phyloP scores from a whole-genome alignment of 805 yeast genomes.

The Cyberlindnera bimundalis region DNA sequence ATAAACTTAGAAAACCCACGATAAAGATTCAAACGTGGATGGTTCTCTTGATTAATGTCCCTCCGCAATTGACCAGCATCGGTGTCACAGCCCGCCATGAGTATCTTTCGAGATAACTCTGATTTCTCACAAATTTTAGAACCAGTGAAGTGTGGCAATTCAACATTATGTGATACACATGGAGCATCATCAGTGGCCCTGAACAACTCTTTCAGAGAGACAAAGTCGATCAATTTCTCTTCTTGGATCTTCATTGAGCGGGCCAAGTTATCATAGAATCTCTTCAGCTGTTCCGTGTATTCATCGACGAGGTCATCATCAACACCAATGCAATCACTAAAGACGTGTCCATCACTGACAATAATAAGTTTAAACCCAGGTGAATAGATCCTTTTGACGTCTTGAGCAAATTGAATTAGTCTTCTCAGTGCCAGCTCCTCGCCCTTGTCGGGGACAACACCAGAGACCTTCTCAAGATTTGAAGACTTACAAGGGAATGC shows the following conservation, averaged over 20 bases:
- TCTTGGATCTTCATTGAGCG: slow-evolving; percentile 24
- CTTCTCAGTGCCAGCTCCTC: slow-evolving; percentile 41
- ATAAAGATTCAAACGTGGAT: slow-evolving; percentile 49
- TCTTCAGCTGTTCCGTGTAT: slow-evolving; percentile 43
- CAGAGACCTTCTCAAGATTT: slow-evolving; percentile 48
- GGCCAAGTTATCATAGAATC: slow-evolving; percentile 34
- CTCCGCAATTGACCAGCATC: slow-evolving; percentile 61
- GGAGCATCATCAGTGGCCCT: slow-evolving; percentile 29
- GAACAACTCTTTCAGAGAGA: slow-evolving; percentile 39
- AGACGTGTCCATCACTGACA: slow-evolving; percentile 64
- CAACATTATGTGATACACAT: slow-evolving; percentile 28
- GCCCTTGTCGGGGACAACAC: slow-evolving; percentile 51
- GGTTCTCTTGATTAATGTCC: slow-evolving; percentile 53
- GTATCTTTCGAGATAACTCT: slow-evolving; percentile 37
- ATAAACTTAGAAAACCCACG: slow-evolving; percentile 59
- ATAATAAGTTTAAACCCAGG: slow-evolving; percentile 56
- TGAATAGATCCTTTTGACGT: slow-evolving; percentile 40
- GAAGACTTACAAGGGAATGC: slow-evolving; percentile 66
- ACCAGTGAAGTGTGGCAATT: slow-evolving; percentile 36
- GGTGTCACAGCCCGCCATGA: slow-evolving; percentile 44
- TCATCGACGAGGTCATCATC: slow-evolving; percentile 50
- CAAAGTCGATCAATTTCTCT: slow-evolving; percentile 35
- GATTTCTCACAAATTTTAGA: slow-evolving; percentile 35
- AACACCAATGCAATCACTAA: slow-evolving; percentile 61
- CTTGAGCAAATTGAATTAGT: slow-evolving; percentile 31